Evolutionary conservation across 2,329 filamentous ascomycete species (phyloP).

Genomic region (Penicillium sp.): DNA sequence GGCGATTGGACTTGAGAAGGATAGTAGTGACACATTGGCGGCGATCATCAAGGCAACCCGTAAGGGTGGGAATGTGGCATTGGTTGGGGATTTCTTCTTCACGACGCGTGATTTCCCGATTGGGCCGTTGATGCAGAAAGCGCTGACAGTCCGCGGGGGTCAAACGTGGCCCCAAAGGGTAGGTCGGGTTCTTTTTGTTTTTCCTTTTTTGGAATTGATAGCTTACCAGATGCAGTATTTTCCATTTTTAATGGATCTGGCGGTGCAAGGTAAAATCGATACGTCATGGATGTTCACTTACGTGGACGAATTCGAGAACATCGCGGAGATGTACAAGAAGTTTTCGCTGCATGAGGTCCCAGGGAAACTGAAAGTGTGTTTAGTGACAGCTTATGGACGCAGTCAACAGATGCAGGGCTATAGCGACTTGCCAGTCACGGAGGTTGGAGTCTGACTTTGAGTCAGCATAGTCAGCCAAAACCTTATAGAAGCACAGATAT

Average conservation of each 20-base stretch:
- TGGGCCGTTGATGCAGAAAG: constrained; percentile 29
- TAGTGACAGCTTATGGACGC: constrained; percentile 24
- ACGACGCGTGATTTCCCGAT: constrained; percentile 25
- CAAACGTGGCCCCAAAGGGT: constrained; percentile 22
- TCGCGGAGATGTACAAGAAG: constrained; percentile 19
- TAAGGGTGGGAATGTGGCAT: constrained; percentile 24
- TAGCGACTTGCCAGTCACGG: constrained; percentile 1
- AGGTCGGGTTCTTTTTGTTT: not conserved
- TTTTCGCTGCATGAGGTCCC: constrained; percentile 23
- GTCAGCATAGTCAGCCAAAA: constrained; percentile 1
- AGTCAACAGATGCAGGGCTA: constrained; percentile 3
- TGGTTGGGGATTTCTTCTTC: constrained; percentile 27
- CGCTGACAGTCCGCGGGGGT: constrained; percentile 26
- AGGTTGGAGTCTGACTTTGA: not conserved
- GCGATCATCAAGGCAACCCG: constrained; percentile 25
- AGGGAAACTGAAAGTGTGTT: constrained; percentile 25
- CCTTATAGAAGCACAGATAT: not conserved
- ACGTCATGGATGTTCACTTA: constrained; percentile 27
- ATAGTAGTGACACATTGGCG: constrained; percentile 23
- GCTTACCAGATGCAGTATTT: constrained; percentile 19
- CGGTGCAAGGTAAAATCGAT: constrained; percentile 21
- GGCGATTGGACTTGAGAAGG: constrained; percentile 18
- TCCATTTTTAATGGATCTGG: constrained; percentile 24
- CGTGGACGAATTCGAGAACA: constrained; percentile 27
- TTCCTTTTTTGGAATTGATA: not conserved